Evolutionary conservation across 495 filamentous ascomycete genomes (phyloP).

Genomic region (Hypoxylon trugodes): DNA sequence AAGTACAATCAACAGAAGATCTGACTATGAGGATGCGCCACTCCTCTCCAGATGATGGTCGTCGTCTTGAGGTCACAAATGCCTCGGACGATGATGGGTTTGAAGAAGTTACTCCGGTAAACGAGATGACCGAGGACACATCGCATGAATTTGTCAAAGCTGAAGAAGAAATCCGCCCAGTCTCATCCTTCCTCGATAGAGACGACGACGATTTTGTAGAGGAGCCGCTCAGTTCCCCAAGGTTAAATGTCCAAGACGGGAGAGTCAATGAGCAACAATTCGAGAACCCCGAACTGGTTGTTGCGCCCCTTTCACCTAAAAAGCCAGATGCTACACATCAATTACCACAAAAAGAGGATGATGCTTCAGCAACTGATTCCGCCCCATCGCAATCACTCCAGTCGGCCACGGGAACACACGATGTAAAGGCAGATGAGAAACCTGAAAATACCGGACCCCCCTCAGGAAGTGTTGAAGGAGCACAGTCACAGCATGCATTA

Average conservation of each 20-base stretch:
- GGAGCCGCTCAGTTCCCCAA: slow-evolving; percentile 70
- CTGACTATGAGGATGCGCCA: slow-evolving; percentile 57
- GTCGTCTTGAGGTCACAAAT: slow-evolving; percentile 75
- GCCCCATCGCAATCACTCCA: slow-evolving; percentile 1
- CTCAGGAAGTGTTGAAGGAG: background rate
- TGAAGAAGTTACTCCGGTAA: slow-evolving; percentile 82
- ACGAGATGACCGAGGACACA: slow-evolving; percentile 70
- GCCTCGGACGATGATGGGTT: slow-evolving; percentile 91
- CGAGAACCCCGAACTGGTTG: slow-evolving; percentile 55
- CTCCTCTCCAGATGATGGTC: slow-evolving; percentile 56
- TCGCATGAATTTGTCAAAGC: slow-evolving; percentile 59
- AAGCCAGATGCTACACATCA: slow-evolving; percentile 43
- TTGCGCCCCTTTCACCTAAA: slow-evolving; percentile 60
- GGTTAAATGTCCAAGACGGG: slow-evolving; percentile 54
- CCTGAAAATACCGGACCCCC: background rate
- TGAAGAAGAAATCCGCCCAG: slow-evolving; percentile 52
- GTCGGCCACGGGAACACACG: background rate
- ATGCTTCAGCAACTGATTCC: background rate
- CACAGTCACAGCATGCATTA: background rate
- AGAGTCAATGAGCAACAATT: slow-evolving; percentile 49
- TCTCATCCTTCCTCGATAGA: slow-evolving; percentile 57
- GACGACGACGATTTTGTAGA: slow-evolving; percentile 76
- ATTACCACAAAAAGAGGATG: background rate
- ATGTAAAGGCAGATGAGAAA: background rate
- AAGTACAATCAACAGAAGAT: slow-evolving; percentile 51